Evolutionary conservation across 495 filamentous ascomycete species (phyloP).

Genomic region (Neurospora pannonica): DNA sequence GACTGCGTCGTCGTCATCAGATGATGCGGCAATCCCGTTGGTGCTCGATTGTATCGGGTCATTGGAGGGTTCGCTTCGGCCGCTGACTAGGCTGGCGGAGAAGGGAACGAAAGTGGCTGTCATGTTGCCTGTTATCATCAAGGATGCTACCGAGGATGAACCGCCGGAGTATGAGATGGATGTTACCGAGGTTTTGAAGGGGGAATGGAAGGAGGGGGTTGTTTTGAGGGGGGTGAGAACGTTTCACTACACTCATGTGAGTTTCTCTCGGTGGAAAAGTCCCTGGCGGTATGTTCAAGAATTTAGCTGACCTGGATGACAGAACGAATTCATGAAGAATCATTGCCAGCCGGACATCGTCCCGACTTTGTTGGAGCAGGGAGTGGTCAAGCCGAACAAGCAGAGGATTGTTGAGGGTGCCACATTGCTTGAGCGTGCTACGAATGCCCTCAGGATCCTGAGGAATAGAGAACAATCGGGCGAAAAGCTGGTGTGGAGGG

Average conservation of each 20-base stretch:
- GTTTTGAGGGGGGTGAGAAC: constrained; percentile 40
- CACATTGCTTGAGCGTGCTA: constrained; percentile 40
- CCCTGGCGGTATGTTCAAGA: neutral
- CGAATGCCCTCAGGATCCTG: constrained; percentile 33
- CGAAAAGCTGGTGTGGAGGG: constrained; percentile 42
- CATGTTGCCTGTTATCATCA: constrained; percentile 43
- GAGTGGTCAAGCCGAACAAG: constrained; percentile 37
- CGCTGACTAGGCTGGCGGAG: constrained; percentile 34
- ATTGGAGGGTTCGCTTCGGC: constrained; percentile 26
- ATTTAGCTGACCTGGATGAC: neutral
- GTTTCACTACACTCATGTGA: constrained; percentile 36
- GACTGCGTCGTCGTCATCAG: neutral
- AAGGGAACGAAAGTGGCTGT: constrained; percentile 38
- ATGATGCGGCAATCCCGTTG: constrained; percentile 21
- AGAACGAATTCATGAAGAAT: constrained; percentile 42
- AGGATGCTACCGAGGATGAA: constrained; percentile 27
- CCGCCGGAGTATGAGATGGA: constrained; percentile 39
- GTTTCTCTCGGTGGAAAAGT: constrained; percentile 1
- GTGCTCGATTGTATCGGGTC: constrained; percentile 48
- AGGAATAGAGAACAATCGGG: constrained; percentile 34
- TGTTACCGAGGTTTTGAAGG: constrained; percentile 14
- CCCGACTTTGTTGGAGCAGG: constrained; percentile 34
- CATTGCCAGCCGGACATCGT: constrained; percentile 41
- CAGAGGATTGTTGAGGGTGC: constrained; percentile 37
- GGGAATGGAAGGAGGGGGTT: constrained; percentile 38